Evolutionary conservation across 139 green algal species (phyloP).

Genomic region (Eudorina sp.): DNA sequence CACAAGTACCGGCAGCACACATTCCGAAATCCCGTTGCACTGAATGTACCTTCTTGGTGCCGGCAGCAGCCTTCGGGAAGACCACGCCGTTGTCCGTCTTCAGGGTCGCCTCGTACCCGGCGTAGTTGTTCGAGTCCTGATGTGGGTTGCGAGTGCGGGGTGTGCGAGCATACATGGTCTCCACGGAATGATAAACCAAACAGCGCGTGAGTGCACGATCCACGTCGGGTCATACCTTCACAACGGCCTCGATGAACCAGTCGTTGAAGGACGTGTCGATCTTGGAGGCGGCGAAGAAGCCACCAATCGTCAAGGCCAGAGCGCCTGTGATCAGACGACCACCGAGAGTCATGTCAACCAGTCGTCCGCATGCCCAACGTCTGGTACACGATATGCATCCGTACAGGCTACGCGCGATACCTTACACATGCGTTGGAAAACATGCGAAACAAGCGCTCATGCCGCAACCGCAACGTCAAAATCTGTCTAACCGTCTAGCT

Average conservation of each 20-base stretch:
- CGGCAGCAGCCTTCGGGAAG: constrained; percentile 35
- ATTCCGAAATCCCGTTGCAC: not conserved
- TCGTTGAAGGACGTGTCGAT: constrained; percentile 35
- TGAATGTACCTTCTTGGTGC: constrained; percentile 38
- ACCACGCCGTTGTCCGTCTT: constrained; percentile 32
- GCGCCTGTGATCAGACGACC: constrained; percentile 39
- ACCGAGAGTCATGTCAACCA: too few relatives aligned
- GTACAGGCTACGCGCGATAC: too few relatives aligned
- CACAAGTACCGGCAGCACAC: not conserved
- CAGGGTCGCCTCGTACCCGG: constrained; percentile 42
- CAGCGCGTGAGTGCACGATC: too few relatives aligned
- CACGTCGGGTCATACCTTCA: not conserved
- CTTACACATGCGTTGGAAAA: too few relatives aligned
- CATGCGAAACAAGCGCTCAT: too few relatives aligned
- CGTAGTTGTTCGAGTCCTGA: constrained; percentile 49
- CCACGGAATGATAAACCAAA: too few relatives aligned
- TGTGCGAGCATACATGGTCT: too few relatives aligned
- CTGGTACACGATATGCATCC: too few relatives aligned
- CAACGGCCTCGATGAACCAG: constrained; percentile 21
- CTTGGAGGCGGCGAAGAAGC: constrained; percentile 43
- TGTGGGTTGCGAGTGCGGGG: not conserved
- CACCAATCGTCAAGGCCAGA: constrained; percentile 35
- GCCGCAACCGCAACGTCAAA: too few relatives aligned
- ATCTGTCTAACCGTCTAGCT: too few relatives aligned
- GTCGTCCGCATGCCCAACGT: too few relatives aligned